Percentiles rank a stretch among this genome's conserved stretches.
Conservation (phyloP, 2,329 filamentous ascomycete species). For the Aspergillus quadrilineatus region DNA sequence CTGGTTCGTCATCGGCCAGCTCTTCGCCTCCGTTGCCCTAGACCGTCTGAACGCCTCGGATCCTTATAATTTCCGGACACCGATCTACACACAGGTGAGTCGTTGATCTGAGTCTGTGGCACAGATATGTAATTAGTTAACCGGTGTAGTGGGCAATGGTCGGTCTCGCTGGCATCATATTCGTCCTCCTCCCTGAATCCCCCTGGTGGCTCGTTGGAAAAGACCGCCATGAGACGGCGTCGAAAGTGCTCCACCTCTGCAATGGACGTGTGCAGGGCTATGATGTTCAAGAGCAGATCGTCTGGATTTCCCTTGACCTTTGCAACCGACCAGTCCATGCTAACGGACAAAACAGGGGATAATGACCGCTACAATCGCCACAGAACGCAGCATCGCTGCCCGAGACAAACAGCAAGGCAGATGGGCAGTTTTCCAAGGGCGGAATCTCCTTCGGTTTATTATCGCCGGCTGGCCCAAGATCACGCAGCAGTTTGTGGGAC, state of each 20-base stretch:
- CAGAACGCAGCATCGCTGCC: conserved; percentile 34
- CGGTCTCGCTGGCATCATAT: conserved; percentile 29
- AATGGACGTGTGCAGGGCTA: conserved; percentile 35
- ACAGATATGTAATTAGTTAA: too few species aligned
- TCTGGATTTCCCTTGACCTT: conserved; percentile 10
- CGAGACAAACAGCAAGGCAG: conserved; percentile 28
- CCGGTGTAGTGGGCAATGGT: conserved; percentile 45
- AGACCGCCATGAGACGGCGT: conserved; percentile 10
- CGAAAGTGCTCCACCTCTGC: conserved; percentile 28
- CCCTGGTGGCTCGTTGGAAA: conserved; percentile 17
- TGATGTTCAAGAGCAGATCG: conserved; percentile 35
- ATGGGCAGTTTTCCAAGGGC: conserved; percentile 40
- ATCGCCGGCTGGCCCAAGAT: conserved; percentile 44
- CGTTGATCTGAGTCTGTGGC: too few species aligned
- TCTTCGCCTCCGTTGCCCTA: conserved; percentile 46
- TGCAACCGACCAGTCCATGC: neutral
- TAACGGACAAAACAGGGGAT: conserved; percentile 24
- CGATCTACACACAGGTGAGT: conserved; percentile 45
- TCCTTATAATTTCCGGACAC: conserved; percentile 38
- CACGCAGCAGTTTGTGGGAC: conserved; percentile 42
- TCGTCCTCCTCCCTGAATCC: conserved; percentile 10
- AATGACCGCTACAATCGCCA: conserved; percentile 36
- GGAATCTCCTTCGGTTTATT: conserved; percentile 39
- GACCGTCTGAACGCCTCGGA: conserved; percentile 33
- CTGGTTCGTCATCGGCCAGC: conserved; percentile 48